Conservation (phyloP, 1,284 basidiomycete genomes). For the Schizophyllum amplum region DNA sequence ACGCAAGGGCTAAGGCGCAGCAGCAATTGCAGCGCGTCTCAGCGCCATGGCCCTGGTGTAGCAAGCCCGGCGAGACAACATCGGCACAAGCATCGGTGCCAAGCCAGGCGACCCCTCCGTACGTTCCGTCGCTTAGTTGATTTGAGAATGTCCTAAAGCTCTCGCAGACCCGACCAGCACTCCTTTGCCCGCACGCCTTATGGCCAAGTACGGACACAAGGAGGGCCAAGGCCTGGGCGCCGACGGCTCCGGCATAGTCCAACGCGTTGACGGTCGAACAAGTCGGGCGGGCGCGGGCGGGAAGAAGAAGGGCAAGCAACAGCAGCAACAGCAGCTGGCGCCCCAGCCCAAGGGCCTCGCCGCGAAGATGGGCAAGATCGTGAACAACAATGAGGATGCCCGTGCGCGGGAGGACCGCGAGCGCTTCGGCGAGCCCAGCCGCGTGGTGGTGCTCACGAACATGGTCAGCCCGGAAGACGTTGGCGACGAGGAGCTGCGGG, state of each 20-base stretch:
- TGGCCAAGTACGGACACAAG: conserved; percentile 94
- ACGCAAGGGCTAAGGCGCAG: conserved; percentile 73
- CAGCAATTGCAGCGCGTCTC: conserved; percentile 71
- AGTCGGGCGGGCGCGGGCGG: conserved; percentile 25
- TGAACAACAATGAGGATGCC: conserved; percentile 80
- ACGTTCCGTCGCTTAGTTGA: neutral
- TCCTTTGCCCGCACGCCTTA: conserved; percentile 72
- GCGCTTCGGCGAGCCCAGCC: conserved; percentile 80
- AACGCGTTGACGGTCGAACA: conserved; percentile 81
- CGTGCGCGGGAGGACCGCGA: conserved; percentile 65
- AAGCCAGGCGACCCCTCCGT: conserved; percentile 21
- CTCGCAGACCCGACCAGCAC: conserved; percentile 51
- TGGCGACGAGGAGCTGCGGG: conserved; percentile 78
- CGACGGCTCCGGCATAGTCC: conserved; percentile 76
- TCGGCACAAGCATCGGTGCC: conserved; percentile 20
- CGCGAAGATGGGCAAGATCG: conserved; percentile 74
- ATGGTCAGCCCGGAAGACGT: conserved; percentile 78
- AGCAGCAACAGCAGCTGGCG: conserved; percentile 21
- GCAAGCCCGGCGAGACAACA: conserved; percentile 23
- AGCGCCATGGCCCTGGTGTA: conserved; percentile 52
- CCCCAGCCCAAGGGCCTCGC: conserved; percentile 28
- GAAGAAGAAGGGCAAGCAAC: conserved; percentile 33
- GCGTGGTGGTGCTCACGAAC: conserved; percentile 83
- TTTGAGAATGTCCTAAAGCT: conserved; percentile 3
- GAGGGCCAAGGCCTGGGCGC: conserved; percentile 87